These are phyloP conservation scores for Venustampulla echinocandica DNA, from an alignment of 495 filamentous ascomycete genomes.

Conservation along the genomic window DNA sequence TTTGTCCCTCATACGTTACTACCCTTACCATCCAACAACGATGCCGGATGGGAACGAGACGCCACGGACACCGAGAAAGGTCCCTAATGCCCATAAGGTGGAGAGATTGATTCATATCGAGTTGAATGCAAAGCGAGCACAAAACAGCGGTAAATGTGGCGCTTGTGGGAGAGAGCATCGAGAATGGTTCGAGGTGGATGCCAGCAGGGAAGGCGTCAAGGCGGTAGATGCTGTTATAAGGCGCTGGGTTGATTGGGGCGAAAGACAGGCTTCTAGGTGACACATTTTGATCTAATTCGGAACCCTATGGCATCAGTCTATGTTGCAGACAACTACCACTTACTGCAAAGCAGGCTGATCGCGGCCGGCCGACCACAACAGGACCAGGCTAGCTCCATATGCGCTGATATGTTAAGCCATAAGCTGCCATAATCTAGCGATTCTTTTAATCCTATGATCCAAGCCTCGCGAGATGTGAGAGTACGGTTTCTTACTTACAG, in stretches of 20 bases:
- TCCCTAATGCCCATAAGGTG: constrained; percentile 80
- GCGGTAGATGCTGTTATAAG: constrained; percentile 77
- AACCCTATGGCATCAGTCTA: too few species aligned
- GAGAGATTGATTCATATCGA: constrained; percentile 89
- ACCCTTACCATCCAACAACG: constrained; percentile 68
- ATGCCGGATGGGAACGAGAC: constrained; percentile 18
- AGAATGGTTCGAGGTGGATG: constrained; percentile 94
- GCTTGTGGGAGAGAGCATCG: constrained; percentile 81
- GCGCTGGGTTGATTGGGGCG: constrained; percentile 79
- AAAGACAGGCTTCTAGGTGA: constrained; percentile 27
- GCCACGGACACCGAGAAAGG: constrained; percentile 48
- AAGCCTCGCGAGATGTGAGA: too few species aligned
- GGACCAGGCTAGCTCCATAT: too few species aligned
- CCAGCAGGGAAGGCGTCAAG: constrained; percentile 57
- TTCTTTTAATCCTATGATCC: too few species aligned
- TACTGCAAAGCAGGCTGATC: too few species aligned
- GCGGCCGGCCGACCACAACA: too few species aligned
- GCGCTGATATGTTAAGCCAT: too few species aligned
- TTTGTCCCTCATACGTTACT: constrained; percentile 78
- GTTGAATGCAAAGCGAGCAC: constrained; percentile 57
- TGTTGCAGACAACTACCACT: too few species aligned
- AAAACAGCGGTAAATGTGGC: constrained; percentile 49
- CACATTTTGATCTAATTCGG: too few species aligned
- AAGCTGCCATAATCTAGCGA: too few species aligned
- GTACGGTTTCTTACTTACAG: too few species aligned